phyloP scores from a whole-genome alignment of 257 asterid species.

The Fraxinus cuspidata region DNA sequence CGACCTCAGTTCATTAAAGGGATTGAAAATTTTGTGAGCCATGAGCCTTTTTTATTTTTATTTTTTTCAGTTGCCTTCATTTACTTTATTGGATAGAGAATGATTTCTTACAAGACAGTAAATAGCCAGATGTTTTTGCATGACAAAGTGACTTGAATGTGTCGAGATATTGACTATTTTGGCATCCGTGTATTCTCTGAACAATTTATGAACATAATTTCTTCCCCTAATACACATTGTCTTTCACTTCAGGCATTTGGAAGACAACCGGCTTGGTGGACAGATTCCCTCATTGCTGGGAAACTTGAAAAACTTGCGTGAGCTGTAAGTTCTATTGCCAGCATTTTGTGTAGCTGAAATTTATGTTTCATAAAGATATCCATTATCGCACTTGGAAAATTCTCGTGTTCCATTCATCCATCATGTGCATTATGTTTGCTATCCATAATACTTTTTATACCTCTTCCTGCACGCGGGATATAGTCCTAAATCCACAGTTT shows the following conservation, averaged over 20 bases:
- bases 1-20: constrained; percentile 64
- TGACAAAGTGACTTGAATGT: background rate
- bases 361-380: background rate
- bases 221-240: constrained; percentile 6
- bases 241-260: constrained; percentile 68
- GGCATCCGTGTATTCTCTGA: background rate
- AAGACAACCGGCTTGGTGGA: constrained; percentile 71
- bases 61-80: background rate
- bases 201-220: background rate
- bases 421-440: background rate
- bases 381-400: background rate
- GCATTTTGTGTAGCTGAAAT: background rate
- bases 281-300: constrained; percentile 67
- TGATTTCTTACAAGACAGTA: constrained; percentile 4
- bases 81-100: background rate
- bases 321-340: constrained; percentile 63
- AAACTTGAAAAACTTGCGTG: constrained; percentile 43
- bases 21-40: constrained; percentile 73
- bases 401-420: background rate
- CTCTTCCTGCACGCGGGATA: background rate
- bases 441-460: background rate
- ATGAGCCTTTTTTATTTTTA: background rate
- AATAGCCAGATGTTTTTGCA: background rate
- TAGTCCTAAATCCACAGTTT: background rate
- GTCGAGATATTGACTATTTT: background rate